A percentile compares a stretch with the other conserved stretches of the same genome.
Conservation (phyloP, 306 rosid genomes). For the Carpinus viminea region DNA sequence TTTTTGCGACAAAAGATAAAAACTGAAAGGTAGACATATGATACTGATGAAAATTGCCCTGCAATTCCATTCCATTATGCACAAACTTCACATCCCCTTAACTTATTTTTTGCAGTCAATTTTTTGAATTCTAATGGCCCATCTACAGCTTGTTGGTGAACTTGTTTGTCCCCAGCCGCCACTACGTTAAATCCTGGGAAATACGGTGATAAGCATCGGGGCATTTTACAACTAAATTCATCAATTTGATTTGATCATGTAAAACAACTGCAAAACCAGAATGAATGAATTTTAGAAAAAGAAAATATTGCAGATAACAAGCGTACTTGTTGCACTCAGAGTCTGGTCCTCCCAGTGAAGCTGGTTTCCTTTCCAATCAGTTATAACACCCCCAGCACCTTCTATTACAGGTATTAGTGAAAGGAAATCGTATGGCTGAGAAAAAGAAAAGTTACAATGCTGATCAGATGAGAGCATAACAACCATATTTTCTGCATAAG, state of each 20-base stretch:
- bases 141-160: constrained; percentile 68
- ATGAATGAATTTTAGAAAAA: constrained; percentile 5
- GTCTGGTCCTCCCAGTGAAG: constrained; percentile 83
- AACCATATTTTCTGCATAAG: too few species aligned
- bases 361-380: constrained; percentile 88
- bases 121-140: not conserved
- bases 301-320: not conserved
- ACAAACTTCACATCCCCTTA: not conserved
- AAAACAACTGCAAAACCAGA: constrained; percentile 3
- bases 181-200: constrained; percentile 75
- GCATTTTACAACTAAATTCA: not conserved
- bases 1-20: not conserved
- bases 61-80: not conserved
- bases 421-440: constrained; percentile 92
- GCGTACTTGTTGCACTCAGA: constrained; percentile 65
- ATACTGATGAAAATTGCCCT: not conserved
- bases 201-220: not conserved
- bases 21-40: not conserved
- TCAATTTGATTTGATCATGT: constrained; percentile 18
- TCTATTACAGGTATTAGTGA: constrained; percentile 86
- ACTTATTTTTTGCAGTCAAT: not conserved
- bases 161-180: constrained; percentile 83
- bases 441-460: constrained; percentile 11
- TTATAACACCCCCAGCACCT: constrained; percentile 91
- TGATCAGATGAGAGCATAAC: not conserved